A percentile compares a stretch with the other conserved stretches of the same genome.
phyloP scores from a whole-genome alignment of 306 rosid species.

The Medicago arabica region DNA sequence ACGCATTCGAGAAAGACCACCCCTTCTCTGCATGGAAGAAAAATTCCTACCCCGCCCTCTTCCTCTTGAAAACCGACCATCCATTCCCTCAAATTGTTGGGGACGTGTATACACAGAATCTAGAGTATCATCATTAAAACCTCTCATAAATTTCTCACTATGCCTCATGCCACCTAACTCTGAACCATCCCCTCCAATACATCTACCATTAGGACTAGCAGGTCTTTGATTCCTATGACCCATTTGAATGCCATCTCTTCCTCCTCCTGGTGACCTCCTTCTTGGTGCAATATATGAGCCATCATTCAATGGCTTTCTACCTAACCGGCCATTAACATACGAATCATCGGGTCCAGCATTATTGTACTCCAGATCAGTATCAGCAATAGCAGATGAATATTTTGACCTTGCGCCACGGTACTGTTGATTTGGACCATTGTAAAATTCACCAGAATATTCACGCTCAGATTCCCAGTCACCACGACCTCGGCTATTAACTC shows the following conservation, averaged over 20 bases:
- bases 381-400: conserved; percentile 58
- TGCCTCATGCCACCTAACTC: conserved; percentile 70
- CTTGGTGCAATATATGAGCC: conserved; percentile 65
- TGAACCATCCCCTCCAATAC: conserved; percentile 61
- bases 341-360: conserved; percentile 61
- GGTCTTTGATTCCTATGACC: conserved; percentile 66
- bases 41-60: conserved; percentile 75
- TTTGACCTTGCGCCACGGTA: conserved; percentile 71
- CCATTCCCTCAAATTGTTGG: conserved; percentile 64
- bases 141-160: conserved; percentile 66
- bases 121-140: conserved; percentile 56
- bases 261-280: conserved; percentile 77
- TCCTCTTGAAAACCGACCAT: conserved; percentile 67
- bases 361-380: conserved; percentile 63
- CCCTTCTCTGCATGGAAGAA: conserved; percentile 70
- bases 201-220: conserved; percentile 73
- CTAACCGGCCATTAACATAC: conserved; percentile 67
- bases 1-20: conserved; percentile 58
- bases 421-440: conserved; percentile 68
- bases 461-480: conserved; percentile 75
- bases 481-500: conserved; percentile 49
- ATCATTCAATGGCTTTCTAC: conserved; percentile 69
- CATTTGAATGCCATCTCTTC: conserved; percentile 62
- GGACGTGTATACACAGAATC: conserved; percentile 64
- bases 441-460: conserved; percentile 64